These are phyloP conservation scores for Mucor irregularis DNA, from an alignment of 371 early-diverging fungal species.

Conservation along the genomic window DNA sequence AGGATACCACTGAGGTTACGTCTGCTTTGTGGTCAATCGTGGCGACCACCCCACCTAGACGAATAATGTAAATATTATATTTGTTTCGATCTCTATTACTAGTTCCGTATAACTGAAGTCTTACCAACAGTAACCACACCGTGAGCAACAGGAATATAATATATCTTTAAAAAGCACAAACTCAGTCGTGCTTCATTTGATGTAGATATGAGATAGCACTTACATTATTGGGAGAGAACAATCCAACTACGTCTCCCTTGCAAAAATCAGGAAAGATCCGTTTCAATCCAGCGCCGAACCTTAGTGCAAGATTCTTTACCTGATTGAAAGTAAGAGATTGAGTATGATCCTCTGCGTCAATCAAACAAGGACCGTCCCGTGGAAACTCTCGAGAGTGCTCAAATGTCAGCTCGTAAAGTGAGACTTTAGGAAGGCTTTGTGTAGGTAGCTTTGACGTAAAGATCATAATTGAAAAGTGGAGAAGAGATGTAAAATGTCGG, in stretches of 20 bases:
- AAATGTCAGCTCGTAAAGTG: neutral
- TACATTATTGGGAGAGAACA: constrained; percentile 60
- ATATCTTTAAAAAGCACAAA: neutral
- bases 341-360: neutral
- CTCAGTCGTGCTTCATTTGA: neutral
- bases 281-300: constrained; percentile 9
- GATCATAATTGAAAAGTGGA: too few species aligned
- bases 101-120: too few species aligned
- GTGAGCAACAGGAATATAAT: constrained; percentile 10
- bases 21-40: constrained; percentile 59
- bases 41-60: constrained; percentile 59
- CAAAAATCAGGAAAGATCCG: constrained; percentile 29
- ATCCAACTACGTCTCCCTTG: constrained; percentile 64
- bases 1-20: constrained; percentile 59
- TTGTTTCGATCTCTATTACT: too few species aligned
- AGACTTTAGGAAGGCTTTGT: neutral
- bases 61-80: neutral
- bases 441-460: neutral
- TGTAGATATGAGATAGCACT: too few species aligned
- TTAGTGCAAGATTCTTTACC: neutral
- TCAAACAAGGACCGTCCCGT: neutral
- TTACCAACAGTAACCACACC: constrained; percentile 23
- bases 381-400: neutral
- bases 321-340: constrained; percentile 1
- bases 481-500: too few species aligned